These are phyloP conservation scores for Rhizomucor pusillus DNA, from an alignment of 371 early-diverging fungal genomes.

Conservation along the genomic window DNA sequence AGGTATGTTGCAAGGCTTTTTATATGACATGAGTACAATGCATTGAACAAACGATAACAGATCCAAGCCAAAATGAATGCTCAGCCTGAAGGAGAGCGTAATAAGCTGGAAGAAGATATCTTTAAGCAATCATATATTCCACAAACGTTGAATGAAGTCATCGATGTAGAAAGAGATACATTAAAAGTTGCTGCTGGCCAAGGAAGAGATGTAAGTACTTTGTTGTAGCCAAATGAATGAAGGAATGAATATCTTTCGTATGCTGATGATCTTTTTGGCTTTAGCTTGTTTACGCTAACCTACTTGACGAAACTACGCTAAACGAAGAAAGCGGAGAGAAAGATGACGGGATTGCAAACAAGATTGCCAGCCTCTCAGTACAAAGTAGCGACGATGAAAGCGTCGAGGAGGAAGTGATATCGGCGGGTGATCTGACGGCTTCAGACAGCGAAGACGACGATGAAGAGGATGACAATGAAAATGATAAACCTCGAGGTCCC, in stretches of 20 bases:
- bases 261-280: no score
- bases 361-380: no score
- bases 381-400: no score
- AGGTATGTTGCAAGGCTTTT: conserved; percentile 27
- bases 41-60: conserved; percentile 7
- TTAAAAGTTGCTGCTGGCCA: conserved; percentile 71
- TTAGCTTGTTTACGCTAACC: conserved; percentile 44
- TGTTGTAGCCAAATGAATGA: no score
- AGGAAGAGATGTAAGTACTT: conserved; percentile 57
- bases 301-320: conserved; percentile 28
- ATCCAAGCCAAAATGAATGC: conserved; percentile 37
- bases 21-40: background rate
- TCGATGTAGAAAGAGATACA: conserved; percentile 86
- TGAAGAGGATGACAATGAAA: conserved; percentile 27
- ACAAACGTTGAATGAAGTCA: conserved; percentile 87
- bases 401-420: no score
- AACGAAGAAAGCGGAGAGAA: background rate
- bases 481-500: conserved; percentile 31
- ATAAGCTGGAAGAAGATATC: conserved; percentile 82
- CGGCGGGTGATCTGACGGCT: no score
- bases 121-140: conserved; percentile 93
- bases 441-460: no score
- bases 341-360: conserved; percentile 3
- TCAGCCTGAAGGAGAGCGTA: conserved; percentile 30
- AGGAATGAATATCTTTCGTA: no score